These are phyloP conservation scores for Psilocybe cyanescens DNA, from an alignment of 768 basidiomycete genomes.

Conservation along the genomic window DNA sequence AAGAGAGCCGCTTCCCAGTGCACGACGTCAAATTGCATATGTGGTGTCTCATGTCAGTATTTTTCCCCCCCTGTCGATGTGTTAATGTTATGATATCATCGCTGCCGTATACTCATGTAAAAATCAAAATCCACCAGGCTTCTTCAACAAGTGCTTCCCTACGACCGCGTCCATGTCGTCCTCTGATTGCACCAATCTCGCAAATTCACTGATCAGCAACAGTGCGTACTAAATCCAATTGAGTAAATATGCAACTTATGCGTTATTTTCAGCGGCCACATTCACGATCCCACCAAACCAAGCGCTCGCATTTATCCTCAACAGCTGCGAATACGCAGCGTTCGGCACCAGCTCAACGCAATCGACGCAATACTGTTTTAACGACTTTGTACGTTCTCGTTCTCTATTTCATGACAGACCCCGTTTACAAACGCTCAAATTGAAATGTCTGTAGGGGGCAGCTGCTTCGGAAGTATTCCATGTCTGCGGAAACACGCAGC, in stretches of 20 bases:
- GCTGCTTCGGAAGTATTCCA: slow-evolving; percentile 4
- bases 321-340: slow-evolving; percentile 4
- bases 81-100: too few relatives aligned
- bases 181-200: slow-evolving; percentile 6
- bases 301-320: slow-evolving; percentile 7
- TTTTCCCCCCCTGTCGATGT: too few relatives aligned
- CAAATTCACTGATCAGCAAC: slow-evolving; percentile 2
- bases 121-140: background rate
- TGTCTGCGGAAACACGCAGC: slow-evolving; percentile 8
- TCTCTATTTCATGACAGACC: background rate
- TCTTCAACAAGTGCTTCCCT: background rate
- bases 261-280: background rate
- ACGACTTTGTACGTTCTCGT: background rate
- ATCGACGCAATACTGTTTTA: slow-evolving; percentile 3
- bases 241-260: background rate
- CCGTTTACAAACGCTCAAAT: background rate
- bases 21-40: slow-evolving; percentile 10
- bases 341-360: background rate
- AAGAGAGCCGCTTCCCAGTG: slow-evolving; percentile 11
- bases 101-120: too few relatives aligned
- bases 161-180: background rate
- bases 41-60: slow-evolving; percentile 12
- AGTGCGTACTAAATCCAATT: slow-evolving; percentile 2
- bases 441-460: slow-evolving; percentile 1
- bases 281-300: slow-evolving; percentile 4